These are phyloP conservation scores for Ceratobasidium sp. DNA, from an alignment of 1,284 basidiomycete genomes.

Conservation along the genomic window DNA sequence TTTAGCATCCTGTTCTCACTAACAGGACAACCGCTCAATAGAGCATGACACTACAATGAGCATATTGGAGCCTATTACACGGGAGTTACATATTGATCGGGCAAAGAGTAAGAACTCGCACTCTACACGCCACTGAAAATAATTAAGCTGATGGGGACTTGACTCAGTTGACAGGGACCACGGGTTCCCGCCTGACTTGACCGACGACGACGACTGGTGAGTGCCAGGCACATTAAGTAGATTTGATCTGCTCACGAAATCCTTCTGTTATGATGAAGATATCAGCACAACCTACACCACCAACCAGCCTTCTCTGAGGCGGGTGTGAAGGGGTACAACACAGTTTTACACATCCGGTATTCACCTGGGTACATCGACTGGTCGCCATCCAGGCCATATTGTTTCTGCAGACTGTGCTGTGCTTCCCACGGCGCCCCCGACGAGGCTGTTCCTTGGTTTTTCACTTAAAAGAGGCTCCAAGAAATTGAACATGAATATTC, in stretches of 20 bases:
- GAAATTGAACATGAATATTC: too few species aligned
- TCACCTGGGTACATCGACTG: slow-evolving; percentile 11
- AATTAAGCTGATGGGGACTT: not conserved
- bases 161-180: not conserved
- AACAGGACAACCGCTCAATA: not conserved
- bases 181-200: not conserved
- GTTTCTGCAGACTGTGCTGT: slow-evolving; percentile 25
- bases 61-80: not conserved
- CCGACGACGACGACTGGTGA: not conserved
- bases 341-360: slow-evolving; percentile 11
- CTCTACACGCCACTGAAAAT: not conserved
- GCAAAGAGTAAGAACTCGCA: not conserved
- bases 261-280: not conserved
- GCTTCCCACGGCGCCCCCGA: slow-evolving; percentile 15
- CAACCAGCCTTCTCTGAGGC: not conserved
- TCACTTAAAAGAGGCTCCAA: too few species aligned
- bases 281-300: not conserved
- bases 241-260: not conserved
- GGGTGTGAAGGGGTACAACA: slow-evolving; percentile 29
- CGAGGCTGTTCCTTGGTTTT: too few species aligned
- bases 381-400: slow-evolving; percentile 1
- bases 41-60: not conserved
- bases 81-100: not conserved
- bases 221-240: not conserved
- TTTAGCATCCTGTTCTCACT: not conserved